Evolutionary conservation across 345 rosid species (phyloP).

Genomic region (Noccaea bulbosa): DNA sequence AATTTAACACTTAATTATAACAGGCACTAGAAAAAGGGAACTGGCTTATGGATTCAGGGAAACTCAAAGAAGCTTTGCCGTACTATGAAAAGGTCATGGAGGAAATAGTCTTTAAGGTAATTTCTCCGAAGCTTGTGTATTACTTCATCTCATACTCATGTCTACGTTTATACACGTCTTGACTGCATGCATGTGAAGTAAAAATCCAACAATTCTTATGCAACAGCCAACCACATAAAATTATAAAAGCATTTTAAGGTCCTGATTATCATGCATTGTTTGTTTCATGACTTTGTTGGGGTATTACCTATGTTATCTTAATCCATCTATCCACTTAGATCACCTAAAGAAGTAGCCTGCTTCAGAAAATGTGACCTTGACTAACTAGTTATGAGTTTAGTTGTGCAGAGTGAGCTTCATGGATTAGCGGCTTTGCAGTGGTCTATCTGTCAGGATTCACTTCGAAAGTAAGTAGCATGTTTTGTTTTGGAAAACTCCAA

Average conservation of each 20-base stretch:
- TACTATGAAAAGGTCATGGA: constrained; percentile 72
- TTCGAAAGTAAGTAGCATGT: constrained; percentile 45
- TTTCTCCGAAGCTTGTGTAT: constrained; percentile 24
- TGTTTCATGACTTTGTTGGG: not conserved
- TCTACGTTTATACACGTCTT: constrained; percentile 1
- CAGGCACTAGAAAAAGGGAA: constrained; percentile 76
- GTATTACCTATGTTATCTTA: constrained; percentile 4
- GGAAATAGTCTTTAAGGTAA: constrained; percentile 73
- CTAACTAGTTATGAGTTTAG: constrained; percentile 41
- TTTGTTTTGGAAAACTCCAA: not conserved
- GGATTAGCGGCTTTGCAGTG: constrained; percentile 95
- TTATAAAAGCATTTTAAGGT: not conserved
- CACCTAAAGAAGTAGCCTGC: constrained; percentile 21
- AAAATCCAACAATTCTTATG: constrained; percentile 1
- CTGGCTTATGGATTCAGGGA: constrained; percentile 78
- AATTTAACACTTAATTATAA: constrained; percentile 23
- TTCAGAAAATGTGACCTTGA: constrained; percentile 28
- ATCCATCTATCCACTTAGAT: constrained; percentile 14
- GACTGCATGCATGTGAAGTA: constrained; percentile 22
- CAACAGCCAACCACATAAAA: not conserved
- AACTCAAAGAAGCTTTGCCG: constrained; percentile 72
- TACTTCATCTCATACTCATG: constrained; percentile 10
- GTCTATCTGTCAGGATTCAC: constrained; percentile 93
- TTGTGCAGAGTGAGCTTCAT: constrained; percentile 82
- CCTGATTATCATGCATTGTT: not conserved